Evolutionary conservation across 176 grass and related monocot species (phyloP), one percentile per base, ranked within the genome.

Genomic region (Rhynchospora breviuscula): DNA sequence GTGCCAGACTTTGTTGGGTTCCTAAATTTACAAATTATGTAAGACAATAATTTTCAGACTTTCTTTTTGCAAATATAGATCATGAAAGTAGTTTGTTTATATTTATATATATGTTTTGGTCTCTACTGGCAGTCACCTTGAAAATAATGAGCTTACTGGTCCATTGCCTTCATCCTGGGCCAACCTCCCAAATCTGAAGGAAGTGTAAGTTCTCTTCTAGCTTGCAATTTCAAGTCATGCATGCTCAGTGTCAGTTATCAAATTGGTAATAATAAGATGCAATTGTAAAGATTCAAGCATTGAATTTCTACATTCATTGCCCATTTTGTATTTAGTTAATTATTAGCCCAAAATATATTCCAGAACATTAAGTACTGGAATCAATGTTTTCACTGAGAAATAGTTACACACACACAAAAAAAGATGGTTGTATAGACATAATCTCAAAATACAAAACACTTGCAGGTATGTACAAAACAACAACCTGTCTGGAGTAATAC

Each of bases 381-480:
- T 40, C 35, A 40, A 40, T 40, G 35, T 40, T 40, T 40, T 40
- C 35, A 2, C 4, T 40, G 35, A 40, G 35, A 40, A 40, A 40
- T 40, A 40, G 35, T 0, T 40, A 40, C 35, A 40, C 35, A 40
- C 26, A 29, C 26, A 29, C 26, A 40, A 1, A 40, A 1, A 40
- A 48, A 47, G 14, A 19, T 7, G 11, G 11, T 60, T 18, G 35
- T 40, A 40, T 40, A 14, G 59, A 60, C 83, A 59, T 57, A 61
- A 63, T 60, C 83, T 84, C 77, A 54, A 88, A 56, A 84, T 85
- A 63, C 49, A 58, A 53, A 51, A 47, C 45, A 13, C 79, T 86
- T 90, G 59, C 82, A 98, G 92, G 86, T 98, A 95, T 83, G 83
- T 95, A 63, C 91, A 98, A 88, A 93, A 98, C 82, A 98, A 98